These are phyloP conservation scores for Cutaneotrichosporon daszewskae DNA, from an alignment of 1,284 basidiomycete genomes.

Conservation along the genomic window DNA sequence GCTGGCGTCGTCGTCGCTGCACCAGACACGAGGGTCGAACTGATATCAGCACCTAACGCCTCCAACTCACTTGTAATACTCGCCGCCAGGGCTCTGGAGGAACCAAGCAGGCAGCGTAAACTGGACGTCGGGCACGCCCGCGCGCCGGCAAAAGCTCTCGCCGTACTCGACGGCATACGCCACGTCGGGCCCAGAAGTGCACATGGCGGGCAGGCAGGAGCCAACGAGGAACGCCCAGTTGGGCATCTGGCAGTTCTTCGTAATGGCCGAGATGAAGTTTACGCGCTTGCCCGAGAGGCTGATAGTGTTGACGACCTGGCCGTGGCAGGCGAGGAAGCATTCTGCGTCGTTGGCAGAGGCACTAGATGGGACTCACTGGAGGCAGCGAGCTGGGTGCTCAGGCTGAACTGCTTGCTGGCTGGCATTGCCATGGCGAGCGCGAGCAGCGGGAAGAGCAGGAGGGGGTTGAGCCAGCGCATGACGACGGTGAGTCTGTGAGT, in stretches of 20 bases:
- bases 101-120: constrained; percentile 23
- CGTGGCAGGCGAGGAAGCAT: constrained; percentile 30
- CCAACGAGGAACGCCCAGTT: constrained; percentile 19
- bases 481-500: no score
- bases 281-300: constrained; percentile 12
- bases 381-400: no score
- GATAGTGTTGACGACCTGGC: constrained; percentile 6
- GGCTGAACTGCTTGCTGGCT: no score
- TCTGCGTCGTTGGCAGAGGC: no score
- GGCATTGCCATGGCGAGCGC: no score
- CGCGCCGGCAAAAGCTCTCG: constrained; percentile 23
- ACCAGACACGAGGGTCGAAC: neutral
- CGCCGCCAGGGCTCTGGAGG: constrained; percentile 16
- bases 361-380: no score
- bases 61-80: constrained; percentile 33
- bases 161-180: constrained; percentile 40
- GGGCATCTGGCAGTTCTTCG: constrained; percentile 25
- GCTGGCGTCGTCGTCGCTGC: neutral
- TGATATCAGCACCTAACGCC: neutral
- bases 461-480: no score
- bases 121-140: constrained; percentile 24
- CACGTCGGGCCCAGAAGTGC: constrained; percentile 33
- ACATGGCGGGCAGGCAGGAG: constrained; percentile 25
- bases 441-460: no score
- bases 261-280: constrained; percentile 17